Evolutionary conservation across 352 stramenopile species (phyloP), one percentile per base, ranked within the genome.

Genomic region (Phytophthora pinifolia): DNA sequence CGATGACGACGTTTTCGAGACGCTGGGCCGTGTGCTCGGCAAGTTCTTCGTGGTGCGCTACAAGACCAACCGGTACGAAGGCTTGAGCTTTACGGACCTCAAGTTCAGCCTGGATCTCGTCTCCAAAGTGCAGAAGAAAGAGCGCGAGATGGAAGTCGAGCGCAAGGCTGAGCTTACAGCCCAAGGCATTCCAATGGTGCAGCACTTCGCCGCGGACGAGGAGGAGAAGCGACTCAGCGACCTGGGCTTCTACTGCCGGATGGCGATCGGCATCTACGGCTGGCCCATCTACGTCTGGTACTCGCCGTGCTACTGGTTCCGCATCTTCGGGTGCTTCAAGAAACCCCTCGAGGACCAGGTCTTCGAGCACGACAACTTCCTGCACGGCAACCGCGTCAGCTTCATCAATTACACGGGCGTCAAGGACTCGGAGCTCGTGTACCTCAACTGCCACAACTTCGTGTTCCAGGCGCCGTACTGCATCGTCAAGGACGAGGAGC

Each of bases 281-380:
- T 92, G 81, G 81, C 78, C 74, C 38, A 74, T 92, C 64, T 89
- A 85, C 64, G 60, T 89, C 6, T 88, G 74, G 76, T 89, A 88
- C 61, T 78, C 78, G 45, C 81, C 81, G 27, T 77, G 81, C 52
- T 73, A 72, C 56, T 89, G 76, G 72, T 85, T 87, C 66, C 76
- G 75, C 27, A 60, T 87, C 6, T 86, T 88, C 33, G 64, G 67
- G 41, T 92, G 79, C 59, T 75, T 72, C 38, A 76, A 72, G 22
- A 69, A 69, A 51, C 67, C 62, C n/a, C 43, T 55, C 25, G 58
- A 65, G 4, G 64, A 76, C 9, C 72, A 86, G 29, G 57, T 81
- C 9, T 77, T 89, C 18, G 79, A 89, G 32, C 65, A 87, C 55
- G 79, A 87, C 62, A 87, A 86, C 33, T 66, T 69, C 20, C 27